Evolutionary conservation across 2,329 filamentous ascomycete species (phyloP).

Genomic region (Cercospora sp.): DNA sequence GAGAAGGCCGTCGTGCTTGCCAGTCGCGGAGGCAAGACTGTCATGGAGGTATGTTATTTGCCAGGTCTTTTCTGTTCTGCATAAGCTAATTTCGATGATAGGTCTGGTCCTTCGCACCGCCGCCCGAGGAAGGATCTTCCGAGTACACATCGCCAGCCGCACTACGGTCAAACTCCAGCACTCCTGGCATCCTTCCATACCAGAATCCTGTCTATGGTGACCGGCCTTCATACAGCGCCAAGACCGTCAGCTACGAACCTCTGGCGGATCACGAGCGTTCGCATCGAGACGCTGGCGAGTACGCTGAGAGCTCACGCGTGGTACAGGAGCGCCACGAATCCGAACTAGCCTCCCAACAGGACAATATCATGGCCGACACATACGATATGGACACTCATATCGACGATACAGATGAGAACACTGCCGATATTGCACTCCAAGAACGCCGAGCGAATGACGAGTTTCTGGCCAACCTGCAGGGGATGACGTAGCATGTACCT

Average conservation of each 20-base stretch:
- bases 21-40: slow-evolving; percentile 76
- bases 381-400: background rate
- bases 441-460: slow-evolving; percentile 13
- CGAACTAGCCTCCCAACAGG: slow-evolving; percentile 7
- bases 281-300: slow-evolving; percentile 12
- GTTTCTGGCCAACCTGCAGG: slow-evolving; percentile 11
- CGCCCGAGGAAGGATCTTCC: slow-evolving; percentile 55
- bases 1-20: slow-evolving; percentile 98
- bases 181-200: slow-evolving; percentile 30
- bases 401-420: background rate
- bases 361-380: slow-evolving; percentile 11
- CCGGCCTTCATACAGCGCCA: slow-evolving; percentile 26
- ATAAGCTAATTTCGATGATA: slow-evolving; percentile 42
- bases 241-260: slow-evolving; percentile 4
- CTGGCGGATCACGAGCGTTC: background rate
- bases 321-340: background rate
- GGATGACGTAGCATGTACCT: slow-evolving; percentile 6
- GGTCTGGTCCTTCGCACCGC: slow-evolving; percentile 95
- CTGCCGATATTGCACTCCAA: slow-evolving; percentile 1
- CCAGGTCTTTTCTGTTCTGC: background rate
- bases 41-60: slow-evolving; percentile 77
- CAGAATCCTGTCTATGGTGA: slow-evolving; percentile 36
- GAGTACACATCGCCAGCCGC: slow-evolving; percentile 18
- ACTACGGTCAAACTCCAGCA: slow-evolving; percentile 22
- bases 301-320: slow-evolving; percentile 15